A percentile compares a stretch with the other conserved stretches of the same genome.
Conservation (phyloP, 2,329 filamentous ascomycete species). For the Trichoderma pleuroti region DNA sequence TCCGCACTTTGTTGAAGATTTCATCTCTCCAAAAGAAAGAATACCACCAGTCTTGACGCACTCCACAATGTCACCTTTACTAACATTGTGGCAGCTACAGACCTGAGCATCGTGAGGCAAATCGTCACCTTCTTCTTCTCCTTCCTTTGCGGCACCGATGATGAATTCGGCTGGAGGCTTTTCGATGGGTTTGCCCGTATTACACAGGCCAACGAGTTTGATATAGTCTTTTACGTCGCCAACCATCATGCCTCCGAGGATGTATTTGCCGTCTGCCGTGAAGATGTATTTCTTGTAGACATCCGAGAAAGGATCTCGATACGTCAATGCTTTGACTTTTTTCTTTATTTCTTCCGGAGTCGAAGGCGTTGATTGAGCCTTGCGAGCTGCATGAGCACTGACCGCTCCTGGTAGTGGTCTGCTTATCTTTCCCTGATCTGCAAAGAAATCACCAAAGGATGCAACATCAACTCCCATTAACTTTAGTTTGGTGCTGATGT, state of each 20-base stretch:
- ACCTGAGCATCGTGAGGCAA: constrained; percentile 83
- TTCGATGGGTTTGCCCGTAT: constrained; percentile 75
- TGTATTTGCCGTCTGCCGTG: constrained; percentile 81
- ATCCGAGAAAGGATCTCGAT: constrained; percentile 82
- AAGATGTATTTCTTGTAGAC: constrained; percentile 96
- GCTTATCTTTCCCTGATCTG: constrained; percentile 72
- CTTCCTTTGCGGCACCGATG: constrained; percentile 67
- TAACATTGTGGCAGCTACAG: constrained; percentile 90
- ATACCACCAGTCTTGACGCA: constrained; percentile 73
- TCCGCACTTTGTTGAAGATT: constrained; percentile 86
- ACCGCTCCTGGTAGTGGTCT: constrained; percentile 59
- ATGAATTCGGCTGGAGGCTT: constrained; percentile 79
- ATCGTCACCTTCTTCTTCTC: constrained; percentile 72
- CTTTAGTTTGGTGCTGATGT: constrained; percentile 89
- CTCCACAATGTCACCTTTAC: constrained; percentile 73
- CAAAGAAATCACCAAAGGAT: constrained; percentile 91
- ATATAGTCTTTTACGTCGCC: constrained; percentile 88
- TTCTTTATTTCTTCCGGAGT: neutral
- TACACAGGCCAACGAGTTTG: constrained; percentile 83
- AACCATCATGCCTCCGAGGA: constrained; percentile 97
- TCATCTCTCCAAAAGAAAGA: constrained; percentile 77
- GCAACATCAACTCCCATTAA: constrained; percentile 86
- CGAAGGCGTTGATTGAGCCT: constrained; percentile 33
- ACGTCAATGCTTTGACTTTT: constrained; percentile 75
- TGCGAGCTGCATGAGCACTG: neutral